Percentiles rank a stretch among this genome's conserved stretches.
phyloP scores from a whole-genome alignment of 176 grass and related monocot genomes.

The Phyllostachys edulis region DNA sequence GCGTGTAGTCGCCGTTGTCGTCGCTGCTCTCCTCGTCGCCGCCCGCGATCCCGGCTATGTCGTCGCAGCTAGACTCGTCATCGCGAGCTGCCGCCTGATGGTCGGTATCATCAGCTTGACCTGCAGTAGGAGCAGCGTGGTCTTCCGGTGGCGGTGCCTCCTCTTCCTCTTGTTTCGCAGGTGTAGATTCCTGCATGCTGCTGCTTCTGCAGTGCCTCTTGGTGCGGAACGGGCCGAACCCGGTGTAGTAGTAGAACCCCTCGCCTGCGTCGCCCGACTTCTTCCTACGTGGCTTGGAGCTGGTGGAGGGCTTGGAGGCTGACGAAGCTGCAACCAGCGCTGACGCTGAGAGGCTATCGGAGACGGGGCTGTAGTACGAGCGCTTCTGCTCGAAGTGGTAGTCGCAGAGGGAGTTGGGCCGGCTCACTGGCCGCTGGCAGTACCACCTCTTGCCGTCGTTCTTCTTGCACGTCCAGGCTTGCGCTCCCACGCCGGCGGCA shows the following conservation, averaged over 20 bases:
- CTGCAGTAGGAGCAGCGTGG: not conserved
- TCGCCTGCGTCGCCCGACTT: not conserved
- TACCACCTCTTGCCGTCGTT: slow-evolving; percentile 48
- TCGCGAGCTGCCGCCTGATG: not conserved
- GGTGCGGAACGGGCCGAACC: slow-evolving; percentile 37
- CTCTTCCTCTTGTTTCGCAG: not conserved
- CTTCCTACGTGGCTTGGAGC: slow-evolving; percentile 31
- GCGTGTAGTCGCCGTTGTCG: not conserved
- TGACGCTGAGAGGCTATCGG: not conserved
- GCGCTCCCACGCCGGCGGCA: too few species aligned
- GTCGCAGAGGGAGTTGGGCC: slow-evolving; percentile 34
- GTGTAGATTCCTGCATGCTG: not conserved
- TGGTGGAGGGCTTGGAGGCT: not conserved
- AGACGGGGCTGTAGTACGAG: slow-evolving; percentile 8
- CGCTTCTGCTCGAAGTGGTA: slow-evolving; percentile 37
- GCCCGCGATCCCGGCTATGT: not conserved
- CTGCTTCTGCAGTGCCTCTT: slow-evolving; percentile 38
- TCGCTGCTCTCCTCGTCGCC: slow-evolving; percentile 40
- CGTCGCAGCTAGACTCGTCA: not conserved
- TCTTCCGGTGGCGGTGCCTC: not conserved
- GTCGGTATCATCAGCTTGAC: not conserved
- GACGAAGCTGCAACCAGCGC: not conserved
- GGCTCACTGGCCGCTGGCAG: slow-evolving; percentile 28
- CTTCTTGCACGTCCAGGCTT: slow-evolving; percentile 40
- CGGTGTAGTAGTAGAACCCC: slow-evolving; percentile 50